Base-by-base conservation (phyloP, 2,329 filamentous ascomycete genomes). In the Diaporthe capsici region DNA sequence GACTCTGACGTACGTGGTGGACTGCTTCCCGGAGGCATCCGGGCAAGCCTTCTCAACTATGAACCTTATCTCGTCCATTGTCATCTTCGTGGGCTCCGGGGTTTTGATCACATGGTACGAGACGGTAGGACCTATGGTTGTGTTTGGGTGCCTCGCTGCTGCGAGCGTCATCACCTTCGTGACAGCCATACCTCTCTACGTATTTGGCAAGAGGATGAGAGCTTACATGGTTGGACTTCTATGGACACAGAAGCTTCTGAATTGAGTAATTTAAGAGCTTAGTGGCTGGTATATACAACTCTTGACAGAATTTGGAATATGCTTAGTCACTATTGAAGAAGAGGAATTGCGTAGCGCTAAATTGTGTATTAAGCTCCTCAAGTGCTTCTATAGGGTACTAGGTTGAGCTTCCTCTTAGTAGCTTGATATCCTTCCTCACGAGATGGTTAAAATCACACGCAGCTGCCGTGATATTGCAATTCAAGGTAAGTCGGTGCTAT, bases 21-120 rank as follows among this genome's bases (percentile, higher is more conserved):
- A 73, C 71, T 49, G 55, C 44, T 73, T 63, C 57, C 42, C 71
- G 4, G 53, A 53, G 71, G 22, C 37, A 20, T 73, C 71, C 31
- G 71, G 57, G 57, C 57, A 73, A 51, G 71, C 71, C 57, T 67
- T 73, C 37, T 28, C 63, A 34, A 67, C 71, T 39, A 63, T 71
- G 49, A 10, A 53, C 15, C 34, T 17, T 49, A 55, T 15, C 9
- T 44, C 42, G 51, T 44, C 44, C 28, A 37, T 34, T 42, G 44
- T 44, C 53, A 31, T 61, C 34, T 47, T 58, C 6, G 42, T 53
- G 49, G 63, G 31, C 53, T 57, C 53, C 28, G 53, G 53, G 34
- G 53, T 57, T 22, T 34, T 57, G 28, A 57, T 57, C 53, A 57
- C 53, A 34, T 57, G 53, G 53, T 57, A 57, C 28, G 53, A 57